Evolutionary conservation across 2,329 filamentous ascomycete species (phyloP).

Genomic region (Verticillium dahliae): DNA sequence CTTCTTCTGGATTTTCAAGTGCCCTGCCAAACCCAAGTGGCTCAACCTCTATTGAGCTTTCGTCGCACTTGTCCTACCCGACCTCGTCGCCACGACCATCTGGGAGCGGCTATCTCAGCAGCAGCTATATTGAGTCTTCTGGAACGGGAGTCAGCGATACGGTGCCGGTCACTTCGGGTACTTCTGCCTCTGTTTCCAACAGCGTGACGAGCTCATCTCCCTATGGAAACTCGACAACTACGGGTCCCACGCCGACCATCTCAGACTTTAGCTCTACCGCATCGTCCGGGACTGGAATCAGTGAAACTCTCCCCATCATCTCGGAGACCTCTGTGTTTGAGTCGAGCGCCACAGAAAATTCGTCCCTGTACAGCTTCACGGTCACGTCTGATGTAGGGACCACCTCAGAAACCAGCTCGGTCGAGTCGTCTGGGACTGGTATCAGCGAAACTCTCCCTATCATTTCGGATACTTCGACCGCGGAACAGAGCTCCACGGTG

Average conservation of each 20-base stretch:
- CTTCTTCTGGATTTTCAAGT: not conserved
- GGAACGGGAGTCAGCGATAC: not conserved
- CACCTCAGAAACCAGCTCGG: not conserved
- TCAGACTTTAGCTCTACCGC: not conserved
- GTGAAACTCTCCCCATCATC: not conserved
- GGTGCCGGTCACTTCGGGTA: not conserved
- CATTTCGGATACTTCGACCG: not conserved
- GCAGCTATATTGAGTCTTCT: not conserved
- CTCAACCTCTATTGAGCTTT: constrained; percentile 4
- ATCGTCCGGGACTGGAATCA: not conserved
- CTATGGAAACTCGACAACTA: not conserved
- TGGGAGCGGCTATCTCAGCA: not conserved
- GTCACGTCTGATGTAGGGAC: not conserved
- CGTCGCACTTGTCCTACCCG: constrained; percentile 4
- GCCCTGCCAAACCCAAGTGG: not conserved
- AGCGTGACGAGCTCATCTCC: not conserved
- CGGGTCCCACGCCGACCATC: not conserved
- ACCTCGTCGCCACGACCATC: not conserved
- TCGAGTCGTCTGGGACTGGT: not conserved
- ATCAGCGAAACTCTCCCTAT: not conserved
- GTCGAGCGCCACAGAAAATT: not conserved
- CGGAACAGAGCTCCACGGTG: not conserved
- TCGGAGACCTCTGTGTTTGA: not conserved
- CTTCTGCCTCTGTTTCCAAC: not conserved
- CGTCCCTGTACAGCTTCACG: not conserved